Conservation (phyloP, 2,329 filamentous ascomycete species). For the Paecilomyces dactylethromorphus region DNA sequence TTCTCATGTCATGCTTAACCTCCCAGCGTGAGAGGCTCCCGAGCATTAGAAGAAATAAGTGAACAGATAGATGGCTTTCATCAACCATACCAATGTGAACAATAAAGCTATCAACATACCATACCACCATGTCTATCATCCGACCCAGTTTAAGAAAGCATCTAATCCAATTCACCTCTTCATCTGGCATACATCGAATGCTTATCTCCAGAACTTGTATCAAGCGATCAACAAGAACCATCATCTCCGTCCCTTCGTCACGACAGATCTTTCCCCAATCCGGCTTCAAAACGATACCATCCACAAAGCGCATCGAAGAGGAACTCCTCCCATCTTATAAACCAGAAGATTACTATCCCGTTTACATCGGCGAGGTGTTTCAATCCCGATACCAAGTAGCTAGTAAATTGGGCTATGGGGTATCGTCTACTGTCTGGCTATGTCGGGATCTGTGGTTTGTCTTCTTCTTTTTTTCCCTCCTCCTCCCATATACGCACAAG, state of each 20-base stretch:
- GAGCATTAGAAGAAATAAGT: neutral
- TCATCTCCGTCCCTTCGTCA: neutral
- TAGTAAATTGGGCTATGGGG: slow-evolving; percentile 18
- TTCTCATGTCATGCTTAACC: neutral
- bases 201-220: neutral
- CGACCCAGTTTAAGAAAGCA: neutral
- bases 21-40: neutral
- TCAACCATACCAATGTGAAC: neutral
- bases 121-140: neutral
- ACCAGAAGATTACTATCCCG: slow-evolving; percentile 11
- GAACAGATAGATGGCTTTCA: neutral
- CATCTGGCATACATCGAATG: neutral
- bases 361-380: slow-evolving; percentile 11
- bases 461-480: neutral
- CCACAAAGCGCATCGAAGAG: slow-evolving; percentile 9
- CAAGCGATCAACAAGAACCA: neutral
- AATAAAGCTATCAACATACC: neutral
- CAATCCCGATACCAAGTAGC: slow-evolving; percentile 14
- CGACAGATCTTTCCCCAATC: slow-evolving; percentile 7
- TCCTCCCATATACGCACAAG: neutral
- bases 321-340: slow-evolving; percentile 8
- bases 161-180: neutral
- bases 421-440: slow-evolving; percentile 18
- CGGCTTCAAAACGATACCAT: slow-evolving; percentile 7
- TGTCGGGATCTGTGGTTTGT: slow-evolving; percentile 10